Base-by-base conservation (phyloP, 2,329 filamentous ascomycete genomes). In the Fusarium sp. region DNA sequence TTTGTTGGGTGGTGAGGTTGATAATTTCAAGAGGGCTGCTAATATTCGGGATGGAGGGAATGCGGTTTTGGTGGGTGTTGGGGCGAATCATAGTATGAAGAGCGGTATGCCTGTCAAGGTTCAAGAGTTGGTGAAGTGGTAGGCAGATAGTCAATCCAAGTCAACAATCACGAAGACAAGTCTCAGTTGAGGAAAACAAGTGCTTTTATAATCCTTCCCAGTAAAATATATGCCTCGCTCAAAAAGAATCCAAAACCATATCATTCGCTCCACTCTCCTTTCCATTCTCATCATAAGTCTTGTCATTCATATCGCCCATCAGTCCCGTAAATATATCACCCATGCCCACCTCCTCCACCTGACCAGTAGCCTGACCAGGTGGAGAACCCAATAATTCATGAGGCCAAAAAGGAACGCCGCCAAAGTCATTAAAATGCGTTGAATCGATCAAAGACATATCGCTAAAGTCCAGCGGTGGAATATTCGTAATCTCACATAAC, bases 51-150 rank as follows among this genome's bases (percentile, higher is more conserved):
- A 91, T 68, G 89, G 89, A 0, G 88, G 88, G 0, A 81, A 88
- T 66, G 89, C 87, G 1, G 90, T 91, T 26, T 66, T 90, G 61
- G 90, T 88, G 0, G 89, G 89, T 0, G 89, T 91, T 38, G 88
- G 87, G 3, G 88, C 88, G 1, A 91, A 91, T 65, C 82, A 81
- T 66, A 89, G 87, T 2, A 88, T 91, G 74, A 72, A 68, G 51
- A 66, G 61, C 13, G 74, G 74, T 0, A 47, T 76, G 74, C 74
- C 74, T 2, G 36, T 76, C 7, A 76, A 75, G 53, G 72, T 76
- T 12, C 74, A 76, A 22, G 73, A 77, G 0, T 56, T 76, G 50
- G 70, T 76, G 0, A 62, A 58, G 15, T 76, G 74, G 74, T 76
- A 62, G 45, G 3, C 8, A 56, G 7, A 31, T 30, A 30, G 18